Percentiles rank a stretch among this genome's conserved stretches.
These are phyloP conservation scores for Parastagonospora avenae DNA, from an alignment of 2,329 filamentous ascomycete genomes.

Conservation along the genomic window DNA sequence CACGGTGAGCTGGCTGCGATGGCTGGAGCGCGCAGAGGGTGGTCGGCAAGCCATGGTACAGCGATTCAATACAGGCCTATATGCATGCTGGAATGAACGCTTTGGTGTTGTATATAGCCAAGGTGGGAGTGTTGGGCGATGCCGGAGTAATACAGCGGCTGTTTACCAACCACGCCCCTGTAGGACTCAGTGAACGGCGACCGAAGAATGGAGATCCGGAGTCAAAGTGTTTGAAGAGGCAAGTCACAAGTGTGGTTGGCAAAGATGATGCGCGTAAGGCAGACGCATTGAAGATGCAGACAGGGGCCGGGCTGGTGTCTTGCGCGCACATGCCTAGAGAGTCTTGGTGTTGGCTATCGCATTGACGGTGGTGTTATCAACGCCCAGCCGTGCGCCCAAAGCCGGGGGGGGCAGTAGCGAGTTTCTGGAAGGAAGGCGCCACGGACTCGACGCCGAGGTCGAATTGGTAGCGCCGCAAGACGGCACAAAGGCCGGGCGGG, in stretches of 20 bases:
- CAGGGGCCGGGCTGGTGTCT: neutral
- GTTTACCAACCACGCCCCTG: neutral
- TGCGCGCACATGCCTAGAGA: conserved; percentile 13
- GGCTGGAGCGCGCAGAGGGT: neutral
- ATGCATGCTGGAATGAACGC: neutral
- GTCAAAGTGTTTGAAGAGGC: neutral
- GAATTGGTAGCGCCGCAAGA: conserved; percentile 6
- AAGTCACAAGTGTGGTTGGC: too few species aligned
- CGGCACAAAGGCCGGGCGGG: neutral
- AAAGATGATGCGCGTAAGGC: too few species aligned
- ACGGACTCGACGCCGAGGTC: conserved; percentile 7
- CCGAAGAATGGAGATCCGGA: neutral
- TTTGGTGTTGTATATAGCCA: neutral
- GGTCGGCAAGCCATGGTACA: neutral
- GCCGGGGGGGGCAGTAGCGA: neutral
- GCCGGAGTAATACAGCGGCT: neutral
- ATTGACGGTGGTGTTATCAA: conserved; percentile 1
- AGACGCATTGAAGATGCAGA: too few species aligned
- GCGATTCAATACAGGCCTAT: neutral
- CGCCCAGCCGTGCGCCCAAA: conserved; percentile 6
- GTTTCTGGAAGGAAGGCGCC: conserved; percentile 13
- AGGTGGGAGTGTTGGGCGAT: neutral
- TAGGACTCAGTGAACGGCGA: neutral
- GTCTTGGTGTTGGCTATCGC: conserved; percentile 4
- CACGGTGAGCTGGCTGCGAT: neutral